Evolutionary conservation across 148 eudicot species (phyloP).

Genomic region (Limonium bicolor): DNA sequence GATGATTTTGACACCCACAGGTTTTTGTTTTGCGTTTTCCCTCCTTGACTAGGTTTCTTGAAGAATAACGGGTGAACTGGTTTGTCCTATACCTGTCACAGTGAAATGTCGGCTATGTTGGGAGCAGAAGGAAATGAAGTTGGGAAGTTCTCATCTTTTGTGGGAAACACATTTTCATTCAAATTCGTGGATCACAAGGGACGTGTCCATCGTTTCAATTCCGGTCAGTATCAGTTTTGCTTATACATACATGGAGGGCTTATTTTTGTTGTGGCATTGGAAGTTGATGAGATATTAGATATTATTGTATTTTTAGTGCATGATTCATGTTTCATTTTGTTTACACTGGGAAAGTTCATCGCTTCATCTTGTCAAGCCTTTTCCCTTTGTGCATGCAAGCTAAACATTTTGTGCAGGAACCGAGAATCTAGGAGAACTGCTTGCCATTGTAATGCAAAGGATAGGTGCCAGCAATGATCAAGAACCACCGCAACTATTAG

Average conservation of each 20-base stretch:
- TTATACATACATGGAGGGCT: too few relatives aligned
- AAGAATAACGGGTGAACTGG: not conserved
- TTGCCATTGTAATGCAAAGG: constrained; percentile 59
- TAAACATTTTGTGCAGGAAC: constrained; percentile 26
- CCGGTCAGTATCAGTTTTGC: constrained; percentile 18
- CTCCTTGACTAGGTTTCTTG: too few relatives aligned
- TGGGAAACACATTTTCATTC: constrained; percentile 67
- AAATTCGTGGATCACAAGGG: constrained; percentile 74
- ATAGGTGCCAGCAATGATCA: constrained; percentile 30
- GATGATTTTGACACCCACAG: constrained; percentile 31
- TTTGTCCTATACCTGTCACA: constrained; percentile 11
- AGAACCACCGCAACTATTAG: constrained; percentile 57
- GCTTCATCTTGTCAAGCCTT: too few relatives aligned
- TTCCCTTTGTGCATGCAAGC: not conserved
- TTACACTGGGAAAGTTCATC: not conserved
- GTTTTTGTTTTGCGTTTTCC: constrained; percentile 18
- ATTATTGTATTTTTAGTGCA: not conserved
- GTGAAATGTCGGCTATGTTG: constrained; percentile 64
- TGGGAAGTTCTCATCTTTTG: constrained; percentile 69
- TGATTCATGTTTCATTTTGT: constrained; percentile 7
- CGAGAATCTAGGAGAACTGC: constrained; percentile 70
- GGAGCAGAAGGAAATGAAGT: constrained; percentile 51
- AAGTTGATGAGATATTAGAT: too few relatives aligned
- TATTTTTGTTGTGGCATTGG: too few relatives aligned
- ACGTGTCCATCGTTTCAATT: constrained; percentile 78